These are phyloP conservation scores for Cutaneotrichosporon sp. DNA, from an alignment of 1,284 basidiomycete genomes.

Conservation along the genomic window DNA sequence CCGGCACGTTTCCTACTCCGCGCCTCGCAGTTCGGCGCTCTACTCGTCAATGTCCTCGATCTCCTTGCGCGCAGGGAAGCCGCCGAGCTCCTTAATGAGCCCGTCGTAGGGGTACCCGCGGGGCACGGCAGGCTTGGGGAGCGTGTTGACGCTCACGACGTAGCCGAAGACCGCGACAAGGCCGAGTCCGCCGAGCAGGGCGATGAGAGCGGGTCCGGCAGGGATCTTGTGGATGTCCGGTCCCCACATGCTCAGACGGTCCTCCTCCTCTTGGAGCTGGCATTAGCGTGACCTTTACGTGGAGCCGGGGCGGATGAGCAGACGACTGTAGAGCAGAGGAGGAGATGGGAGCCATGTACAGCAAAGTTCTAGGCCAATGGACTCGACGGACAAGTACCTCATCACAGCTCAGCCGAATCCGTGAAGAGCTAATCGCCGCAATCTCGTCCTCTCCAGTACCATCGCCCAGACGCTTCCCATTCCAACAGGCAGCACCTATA, in stretches of 20 bases:
- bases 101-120: conserved; percentile 46
- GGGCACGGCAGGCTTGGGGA: conserved; percentile 31
- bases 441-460: too few species aligned
- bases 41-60: conserved; percentile 32
- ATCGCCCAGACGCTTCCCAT: too few species aligned
- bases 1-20: too few species aligned
- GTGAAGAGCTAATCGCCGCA: too few species aligned
- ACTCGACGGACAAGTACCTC: too few species aligned
- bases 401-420: too few species aligned
- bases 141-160: conserved; percentile 27
- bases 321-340: too few species aligned
- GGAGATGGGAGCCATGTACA: too few species aligned
- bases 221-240: conserved; percentile 58
- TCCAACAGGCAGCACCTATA: too few species aligned
- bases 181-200: conserved; percentile 32
- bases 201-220: conserved; percentile 28
- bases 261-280: conserved; percentile 77
- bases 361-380: too few species aligned
- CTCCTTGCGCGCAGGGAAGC: conserved; percentile 29
- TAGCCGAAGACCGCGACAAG: conserved; percentile 36
- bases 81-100: conserved; percentile 44
- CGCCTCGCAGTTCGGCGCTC: too few species aligned
- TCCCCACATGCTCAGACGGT: conserved; percentile 80
- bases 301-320: too few species aligned
- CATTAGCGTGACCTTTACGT: conserved; percentile 1